Percentiles rank a stretch among this genome's conserved stretches.
Evolutionary conservation across 1,284 basidiomycete species (phyloP).

Genomic region (Hemileia vastatrix): DNA sequence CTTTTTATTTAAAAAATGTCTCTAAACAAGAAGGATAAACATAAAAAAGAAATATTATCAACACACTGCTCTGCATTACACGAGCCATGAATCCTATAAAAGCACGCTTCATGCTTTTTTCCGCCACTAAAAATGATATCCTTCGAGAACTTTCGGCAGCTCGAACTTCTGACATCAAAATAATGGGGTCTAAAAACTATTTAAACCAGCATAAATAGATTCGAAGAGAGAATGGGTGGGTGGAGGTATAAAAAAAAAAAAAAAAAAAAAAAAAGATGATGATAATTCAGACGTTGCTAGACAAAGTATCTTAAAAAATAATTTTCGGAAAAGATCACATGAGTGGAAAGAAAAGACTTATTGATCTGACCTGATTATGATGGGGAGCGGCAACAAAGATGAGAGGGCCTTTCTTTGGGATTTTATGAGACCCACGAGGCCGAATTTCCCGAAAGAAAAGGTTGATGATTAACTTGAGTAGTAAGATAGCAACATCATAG

Average conservation of each 20-base stretch:
- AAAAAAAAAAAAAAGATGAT: background rate
- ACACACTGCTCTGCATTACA: constrained; percentile 83
- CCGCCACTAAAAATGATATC: constrained; percentile 86
- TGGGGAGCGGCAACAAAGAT: constrained; percentile 97
- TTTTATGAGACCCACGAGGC: constrained; percentile 77
- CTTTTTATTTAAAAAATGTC: background rate
- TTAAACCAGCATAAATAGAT: background rate
- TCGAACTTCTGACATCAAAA: constrained; percentile 73
- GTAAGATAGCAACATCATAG: constrained; percentile 44
- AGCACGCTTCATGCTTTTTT: constrained; percentile 73
- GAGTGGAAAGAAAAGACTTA: background rate
- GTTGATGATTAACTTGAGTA: constrained; percentile 69
- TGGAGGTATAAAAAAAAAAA: background rate
- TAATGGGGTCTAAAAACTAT: constrained; percentile 89
- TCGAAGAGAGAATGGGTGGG: background rate
- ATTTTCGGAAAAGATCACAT: no score
- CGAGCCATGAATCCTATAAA: constrained; percentile 73
- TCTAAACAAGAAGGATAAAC: background rate
- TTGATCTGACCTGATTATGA: constrained; percentile 67
- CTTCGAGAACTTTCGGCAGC: constrained; percentile 70
- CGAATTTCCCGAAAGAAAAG: constrained; percentile 97
- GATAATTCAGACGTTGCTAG: no score
- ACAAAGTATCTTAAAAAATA: no score
- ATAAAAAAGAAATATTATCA: background rate
- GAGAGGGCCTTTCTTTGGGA: constrained; percentile 80